These are phyloP conservation scores for Clavispora vitiphila DNA, from an alignment of 805 yeast genomes.

Conservation along the genomic window DNA sequence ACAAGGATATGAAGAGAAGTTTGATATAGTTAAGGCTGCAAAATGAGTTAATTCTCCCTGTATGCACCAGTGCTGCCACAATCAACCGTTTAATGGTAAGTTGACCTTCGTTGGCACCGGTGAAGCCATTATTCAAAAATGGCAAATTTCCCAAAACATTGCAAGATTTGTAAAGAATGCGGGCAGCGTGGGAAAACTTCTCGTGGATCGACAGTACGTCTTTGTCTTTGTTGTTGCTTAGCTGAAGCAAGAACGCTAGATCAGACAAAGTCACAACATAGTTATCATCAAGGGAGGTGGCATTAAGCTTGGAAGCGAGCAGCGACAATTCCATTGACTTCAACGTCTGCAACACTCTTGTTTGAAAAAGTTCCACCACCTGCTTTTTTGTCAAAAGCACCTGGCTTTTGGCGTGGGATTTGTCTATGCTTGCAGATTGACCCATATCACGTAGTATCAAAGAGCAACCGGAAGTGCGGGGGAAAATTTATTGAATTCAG, in stretches of 20 bases:
- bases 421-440: constrained; percentile 1
- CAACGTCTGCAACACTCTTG: constrained; percentile 13
- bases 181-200: not conserved
- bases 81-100: constrained; percentile 35
- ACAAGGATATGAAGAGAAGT: constrained; percentile 45
- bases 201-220: not conserved
- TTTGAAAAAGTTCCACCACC: constrained; percentile 16
- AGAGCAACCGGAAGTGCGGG: not conserved
- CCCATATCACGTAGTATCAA: not conserved
- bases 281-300: constrained; percentile 13
- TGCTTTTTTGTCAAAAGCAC: constrained; percentile 19
- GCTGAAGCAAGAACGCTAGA: constrained; percentile 19
- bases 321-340: constrained; percentile 18
- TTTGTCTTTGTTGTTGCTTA: constrained; percentile 7
- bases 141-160: constrained; percentile 48
- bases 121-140: constrained; percentile 29
- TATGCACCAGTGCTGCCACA: constrained; percentile 30
- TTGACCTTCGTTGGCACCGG: constrained; percentile 28
- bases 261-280: constrained; percentile 16
- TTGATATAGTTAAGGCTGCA: constrained; percentile 36
- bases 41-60: constrained; percentile 35
- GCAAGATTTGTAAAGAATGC: constrained; percentile 36
- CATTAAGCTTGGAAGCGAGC: constrained; percentile 13
- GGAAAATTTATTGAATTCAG: not conserved
- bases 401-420: constrained; percentile 1